Evolutionary conservation across 345 rosid species (phyloP).

Genomic region (Reutealis trisperma): DNA sequence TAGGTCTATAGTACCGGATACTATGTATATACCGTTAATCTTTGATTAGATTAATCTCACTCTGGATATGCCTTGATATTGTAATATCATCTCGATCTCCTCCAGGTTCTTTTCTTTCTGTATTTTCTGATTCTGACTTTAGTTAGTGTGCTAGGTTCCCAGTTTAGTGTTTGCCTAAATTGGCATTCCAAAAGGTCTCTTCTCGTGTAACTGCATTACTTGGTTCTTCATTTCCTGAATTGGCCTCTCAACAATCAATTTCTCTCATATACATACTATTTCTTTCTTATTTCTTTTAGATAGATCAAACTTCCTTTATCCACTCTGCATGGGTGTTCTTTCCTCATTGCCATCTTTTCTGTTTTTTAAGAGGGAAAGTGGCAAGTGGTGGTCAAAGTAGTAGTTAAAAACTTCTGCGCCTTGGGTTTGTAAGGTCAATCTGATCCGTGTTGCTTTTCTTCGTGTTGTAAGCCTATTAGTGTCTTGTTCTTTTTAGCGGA

Average conservation of each 20-base stretch:
- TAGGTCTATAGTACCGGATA: conserved; percentile 26
- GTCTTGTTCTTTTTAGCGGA: conserved; percentile 19
- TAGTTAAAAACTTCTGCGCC: conserved; percentile 32
- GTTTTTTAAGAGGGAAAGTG: conserved; percentile 66
- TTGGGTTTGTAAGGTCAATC: conserved; percentile 18
- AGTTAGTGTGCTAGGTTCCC: conserved; percentile 16
- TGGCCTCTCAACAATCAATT: conserved; percentile 30
- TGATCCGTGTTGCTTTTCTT: conserved; percentile 29
- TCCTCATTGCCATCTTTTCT: conserved; percentile 52
- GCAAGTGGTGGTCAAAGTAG: conserved; percentile 43
- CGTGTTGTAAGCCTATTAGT: conserved; percentile 20
- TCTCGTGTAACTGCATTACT: conserved; percentile 2
- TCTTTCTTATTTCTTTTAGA: conserved; percentile 19
- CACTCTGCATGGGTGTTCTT: conserved; percentile 26
- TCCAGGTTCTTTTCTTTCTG: conserved; percentile 21
- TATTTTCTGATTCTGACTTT: conserved; percentile 20
- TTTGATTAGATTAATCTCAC: conserved; percentile 25
- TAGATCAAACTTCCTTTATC: conserved; percentile 25
- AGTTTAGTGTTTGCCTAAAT: conserved; percentile 15
- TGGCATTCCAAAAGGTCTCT: conserved; percentile 20
- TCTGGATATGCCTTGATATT: conserved; percentile 21
- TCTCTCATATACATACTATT: conserved; percentile 23
- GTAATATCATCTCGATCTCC: not conserved
- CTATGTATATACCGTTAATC: conserved; percentile 41
- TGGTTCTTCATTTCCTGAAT: conserved; percentile 15